Conservation (phyloP, 2,329 filamentous ascomycete species). For the Monosporascus sp. region DNA sequence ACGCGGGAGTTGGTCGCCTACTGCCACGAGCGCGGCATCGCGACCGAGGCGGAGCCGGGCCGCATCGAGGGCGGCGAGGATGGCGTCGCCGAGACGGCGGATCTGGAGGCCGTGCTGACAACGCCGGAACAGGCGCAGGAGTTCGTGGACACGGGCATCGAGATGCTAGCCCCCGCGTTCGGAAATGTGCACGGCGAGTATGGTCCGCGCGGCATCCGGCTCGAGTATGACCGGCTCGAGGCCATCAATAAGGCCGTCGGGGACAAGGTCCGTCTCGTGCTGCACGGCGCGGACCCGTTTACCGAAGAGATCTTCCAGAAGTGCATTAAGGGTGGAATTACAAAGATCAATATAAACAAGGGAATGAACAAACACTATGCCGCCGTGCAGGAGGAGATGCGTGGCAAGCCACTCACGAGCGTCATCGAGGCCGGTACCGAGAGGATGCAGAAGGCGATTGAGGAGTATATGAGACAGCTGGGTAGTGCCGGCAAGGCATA, state of each 20-base stretch:
- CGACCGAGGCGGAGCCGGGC: slow-evolving; percentile 66
- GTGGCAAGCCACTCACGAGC: slow-evolving; percentile 39
- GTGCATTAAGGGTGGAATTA: slow-evolving; percentile 41
- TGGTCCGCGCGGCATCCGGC: slow-evolving; percentile 38
- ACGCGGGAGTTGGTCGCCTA: slow-evolving; percentile 58
- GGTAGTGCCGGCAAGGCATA: slow-evolving; percentile 41
- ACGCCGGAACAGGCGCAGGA: slow-evolving; percentile 59
- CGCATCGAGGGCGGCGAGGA: slow-evolving; percentile 64
- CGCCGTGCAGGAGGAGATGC: slow-evolving; percentile 38
- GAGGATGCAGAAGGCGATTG: slow-evolving; percentile 43
- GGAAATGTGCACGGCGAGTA: slow-evolving; percentile 67
- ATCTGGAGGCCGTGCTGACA: slow-evolving; percentile 45
- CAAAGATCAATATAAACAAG: slow-evolving; percentile 48
- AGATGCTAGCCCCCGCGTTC: slow-evolving; percentile 64
- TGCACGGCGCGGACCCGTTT: slow-evolving; percentile 46
- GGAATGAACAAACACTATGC: slow-evolving; percentile 45
- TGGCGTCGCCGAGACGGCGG: slow-evolving; percentile 52
- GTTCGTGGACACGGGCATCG: slow-evolving; percentile 61
- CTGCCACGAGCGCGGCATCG: slow-evolving; percentile 60
- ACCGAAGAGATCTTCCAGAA: slow-evolving; percentile 36
- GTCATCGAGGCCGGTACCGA: slow-evolving; percentile 43
- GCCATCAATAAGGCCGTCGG: slow-evolving; percentile 37
- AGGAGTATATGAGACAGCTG: slow-evolving; percentile 40
- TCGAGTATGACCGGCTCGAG: slow-evolving; percentile 30
- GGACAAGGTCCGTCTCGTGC: slow-evolving; percentile 39